Percentiles rank a stretch among this genome's conserved stretches.
phyloP scores from a whole-genome alignment of 2,329 filamentous ascomycete genomes.

The Westerdykella ornata region DNA sequence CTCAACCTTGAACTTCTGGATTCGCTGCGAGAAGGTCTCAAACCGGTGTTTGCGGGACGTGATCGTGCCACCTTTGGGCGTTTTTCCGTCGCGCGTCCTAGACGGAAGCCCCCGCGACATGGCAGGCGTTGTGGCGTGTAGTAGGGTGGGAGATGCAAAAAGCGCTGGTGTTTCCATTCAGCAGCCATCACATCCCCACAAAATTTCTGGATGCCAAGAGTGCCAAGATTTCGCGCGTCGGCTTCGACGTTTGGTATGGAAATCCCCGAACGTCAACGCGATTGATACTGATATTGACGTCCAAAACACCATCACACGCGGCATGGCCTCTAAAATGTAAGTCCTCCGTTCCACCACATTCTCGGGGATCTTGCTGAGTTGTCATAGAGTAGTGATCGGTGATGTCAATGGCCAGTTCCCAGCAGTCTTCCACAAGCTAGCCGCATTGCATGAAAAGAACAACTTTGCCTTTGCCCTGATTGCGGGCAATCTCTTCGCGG shows the following conservation, averaged over 20 bases:
- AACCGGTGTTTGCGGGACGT: slow-evolving; percentile 82
- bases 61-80: slow-evolving; percentile 59
- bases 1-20: slow-evolving; percentile 87
- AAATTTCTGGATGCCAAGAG: slow-evolving; percentile 18
- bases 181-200: slow-evolving; percentile 14
- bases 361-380: background rate
- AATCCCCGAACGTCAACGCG: too few species aligned
- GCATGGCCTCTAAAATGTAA: slow-evolving; percentile 55
- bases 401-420: slow-evolving; percentile 72
- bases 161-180: slow-evolving; percentile 1
- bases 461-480: slow-evolving; percentile 79
- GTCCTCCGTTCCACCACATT: slow-evolving; percentile 6
- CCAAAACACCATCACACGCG: slow-evolving; percentile 9
- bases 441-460: slow-evolving; percentile 77
- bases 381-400: slow-evolving; percentile 69
- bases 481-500: slow-evolving; percentile 72
- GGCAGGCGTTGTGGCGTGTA: slow-evolving; percentile 36
- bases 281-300: background rate
- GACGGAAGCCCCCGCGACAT: slow-evolving; percentile 36
- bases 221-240: slow-evolving; percentile 20
- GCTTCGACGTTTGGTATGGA: too few species aligned
- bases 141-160: background rate
- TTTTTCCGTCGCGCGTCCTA: slow-evolving; percentile 52
- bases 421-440: slow-evolving; percentile 71
- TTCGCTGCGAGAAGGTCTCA: slow-evolving; percentile 84